A percentile compares a stretch with the other conserved stretches of the same genome.
Conservation (phyloP, 2,329 filamentous ascomycete species). For the Arthroderma uncinatum region DNA sequence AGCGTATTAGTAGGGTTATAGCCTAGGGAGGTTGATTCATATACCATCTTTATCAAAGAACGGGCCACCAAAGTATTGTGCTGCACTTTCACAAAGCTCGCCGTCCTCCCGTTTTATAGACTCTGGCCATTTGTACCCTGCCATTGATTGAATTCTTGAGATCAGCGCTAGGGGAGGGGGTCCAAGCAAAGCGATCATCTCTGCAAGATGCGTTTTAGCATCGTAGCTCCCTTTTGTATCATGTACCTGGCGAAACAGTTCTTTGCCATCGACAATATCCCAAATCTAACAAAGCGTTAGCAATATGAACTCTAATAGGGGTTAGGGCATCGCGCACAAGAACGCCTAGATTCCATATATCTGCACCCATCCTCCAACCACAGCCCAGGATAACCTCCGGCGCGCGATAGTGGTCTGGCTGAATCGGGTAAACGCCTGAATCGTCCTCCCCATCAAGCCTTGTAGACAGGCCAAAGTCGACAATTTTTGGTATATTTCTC, state of each 20-base stretch:
- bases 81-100: conserved; percentile 17
- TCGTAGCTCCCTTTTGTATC: conserved; percentile 16
- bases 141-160: neutral
- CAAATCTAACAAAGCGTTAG: conserved; percentile 18
- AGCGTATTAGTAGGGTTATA: conserved; percentile 17
- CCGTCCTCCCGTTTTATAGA: neutral
- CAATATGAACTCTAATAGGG: neutral
- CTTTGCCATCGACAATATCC: conserved; percentile 23
- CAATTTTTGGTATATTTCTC: conserved; percentile 16
- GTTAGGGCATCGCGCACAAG: conserved; percentile 16
- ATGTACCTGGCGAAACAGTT: conserved; percentile 21
- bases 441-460: conserved; percentile 27
- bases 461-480: conserved; percentile 16
- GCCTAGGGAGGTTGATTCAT: conserved; percentile 12
- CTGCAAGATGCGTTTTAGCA: conserved; percentile 15
- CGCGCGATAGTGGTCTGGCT: conserved; percentile 22
- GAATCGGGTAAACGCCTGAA: conserved; percentile 4
- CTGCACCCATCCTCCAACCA: conserved; percentile 9
- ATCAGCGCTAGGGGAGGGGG: conserved; percentile 11
- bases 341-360: conserved; percentile 26
- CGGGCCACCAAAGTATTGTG: conserved; percentile 28
- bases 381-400: conserved; percentile 23
- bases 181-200: conserved; percentile 13
- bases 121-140: conserved; percentile 10
- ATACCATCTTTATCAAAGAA: conserved; percentile 18